These are phyloP conservation scores for Craspedostauros australis DNA, from an alignment of 108 stramenopile genomes.

Conservation along the genomic window DNA sequence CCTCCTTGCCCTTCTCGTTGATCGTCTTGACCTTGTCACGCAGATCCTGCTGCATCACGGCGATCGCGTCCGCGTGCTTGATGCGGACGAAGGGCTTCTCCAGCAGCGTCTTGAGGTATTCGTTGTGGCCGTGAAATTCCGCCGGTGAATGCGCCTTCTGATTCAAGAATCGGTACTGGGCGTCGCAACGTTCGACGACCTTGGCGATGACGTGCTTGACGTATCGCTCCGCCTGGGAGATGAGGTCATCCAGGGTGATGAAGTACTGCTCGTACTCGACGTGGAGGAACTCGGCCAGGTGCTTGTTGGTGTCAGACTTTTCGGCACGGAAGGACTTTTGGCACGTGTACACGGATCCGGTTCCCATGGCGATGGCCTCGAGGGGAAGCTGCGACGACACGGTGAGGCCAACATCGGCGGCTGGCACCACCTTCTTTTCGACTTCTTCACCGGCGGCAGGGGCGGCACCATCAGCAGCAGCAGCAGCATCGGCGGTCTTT, in stretches of 20 bases:
- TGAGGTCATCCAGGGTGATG: slow-evolving; percentile 65
- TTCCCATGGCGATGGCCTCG: slow-evolving; percentile 85
- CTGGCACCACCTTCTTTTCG: slow-evolving; percentile 22
- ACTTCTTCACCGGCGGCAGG: slow-evolving; percentile 11
- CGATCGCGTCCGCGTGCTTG: slow-evolving; percentile 58
- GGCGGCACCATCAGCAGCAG: background rate
- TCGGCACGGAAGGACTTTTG: slow-evolving; percentile 93
- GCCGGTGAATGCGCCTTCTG: slow-evolving; percentile 48
- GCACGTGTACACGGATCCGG: slow-evolving; percentile 89
- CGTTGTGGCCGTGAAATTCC: slow-evolving; percentile 31
- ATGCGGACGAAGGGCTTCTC: slow-evolving; percentile 56
- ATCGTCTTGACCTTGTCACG: slow-evolving; percentile 49
- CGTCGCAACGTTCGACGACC: slow-evolving; percentile 73
- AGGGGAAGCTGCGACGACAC: slow-evolving; percentile 91
- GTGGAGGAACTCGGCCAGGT: slow-evolving; percentile 92
- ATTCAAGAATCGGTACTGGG: slow-evolving; percentile 81
- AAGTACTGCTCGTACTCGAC: slow-evolving; percentile 92
- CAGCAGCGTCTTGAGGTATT: slow-evolving; percentile 35
- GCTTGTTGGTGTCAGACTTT: slow-evolving; percentile 90
- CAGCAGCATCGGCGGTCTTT: background rate
- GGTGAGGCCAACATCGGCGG: slow-evolving; percentile 64
- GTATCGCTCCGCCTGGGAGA: slow-evolving; percentile 88
- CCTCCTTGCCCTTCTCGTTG: slow-evolving; percentile 51
- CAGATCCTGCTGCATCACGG: slow-evolving; percentile 43
- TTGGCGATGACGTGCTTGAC: slow-evolving; percentile 83